Evolutionary conservation across 208 protist genomes (phyloP).

Genomic region (Leishmania mexicana): DNA sequence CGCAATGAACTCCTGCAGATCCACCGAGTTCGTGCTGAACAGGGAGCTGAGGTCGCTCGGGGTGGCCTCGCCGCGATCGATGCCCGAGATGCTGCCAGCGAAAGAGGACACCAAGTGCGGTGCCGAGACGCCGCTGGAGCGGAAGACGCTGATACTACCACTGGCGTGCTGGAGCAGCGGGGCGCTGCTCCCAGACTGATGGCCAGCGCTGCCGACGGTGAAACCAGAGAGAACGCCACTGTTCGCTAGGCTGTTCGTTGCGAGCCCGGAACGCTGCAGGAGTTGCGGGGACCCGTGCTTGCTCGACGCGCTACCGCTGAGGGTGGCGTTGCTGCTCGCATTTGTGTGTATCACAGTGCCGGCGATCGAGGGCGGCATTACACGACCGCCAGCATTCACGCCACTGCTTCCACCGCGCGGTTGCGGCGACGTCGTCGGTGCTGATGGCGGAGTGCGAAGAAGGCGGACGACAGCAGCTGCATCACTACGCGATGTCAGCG

Average conservation of each 20-base stretch:
- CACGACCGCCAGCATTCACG: neutral
- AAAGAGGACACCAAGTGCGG: conserved; percentile 11
- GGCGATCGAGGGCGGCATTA: neutral
- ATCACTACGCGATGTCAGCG: neutral
- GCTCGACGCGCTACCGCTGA: conserved; percentile 8
- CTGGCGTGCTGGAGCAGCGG: conserved; percentile 1
- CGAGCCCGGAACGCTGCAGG: conserved; percentile 3
- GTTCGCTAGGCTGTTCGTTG: conserved; percentile 3
- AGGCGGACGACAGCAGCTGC: conserved; percentile 3
- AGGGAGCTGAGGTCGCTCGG: conserved; percentile 54
- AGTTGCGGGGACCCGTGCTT: conserved; percentile 14
- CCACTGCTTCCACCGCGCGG: conserved; percentile 4
- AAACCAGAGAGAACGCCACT: conserved; percentile 6
- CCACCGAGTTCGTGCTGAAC: conserved; percentile 67
- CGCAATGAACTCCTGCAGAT: conserved; percentile 66
- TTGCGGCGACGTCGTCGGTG: conserved; percentile 8
- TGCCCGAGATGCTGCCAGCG: conserved; percentile 11
- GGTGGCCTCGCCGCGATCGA: conserved; percentile 30
- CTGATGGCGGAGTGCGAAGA: conserved; percentile 8
- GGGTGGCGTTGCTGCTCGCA: neutral
- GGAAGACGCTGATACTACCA: neutral
- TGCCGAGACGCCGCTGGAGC: neutral
- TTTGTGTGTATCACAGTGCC: neutral
- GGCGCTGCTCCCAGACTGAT: neutral
- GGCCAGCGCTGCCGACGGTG: neutral